A percentile compares a stretch with the other conserved stretches of the same genome.
Evolutionary conservation across 805 yeast genomes (phyloP).

Genomic region (Ogataea ganodermae): DNA sequence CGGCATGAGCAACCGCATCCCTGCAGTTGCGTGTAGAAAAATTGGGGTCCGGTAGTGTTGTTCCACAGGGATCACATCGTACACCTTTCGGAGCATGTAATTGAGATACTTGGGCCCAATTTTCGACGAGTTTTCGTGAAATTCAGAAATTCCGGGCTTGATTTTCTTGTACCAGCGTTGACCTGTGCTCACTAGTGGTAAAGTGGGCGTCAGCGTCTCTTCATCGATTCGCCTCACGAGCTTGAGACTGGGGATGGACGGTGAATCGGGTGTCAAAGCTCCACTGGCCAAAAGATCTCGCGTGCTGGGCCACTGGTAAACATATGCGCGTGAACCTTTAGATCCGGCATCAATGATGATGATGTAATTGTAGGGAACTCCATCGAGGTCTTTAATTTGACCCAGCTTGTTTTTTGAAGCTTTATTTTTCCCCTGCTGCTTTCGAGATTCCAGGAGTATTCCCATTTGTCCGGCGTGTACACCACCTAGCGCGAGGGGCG

Average conservation of each 20-base stretch:
- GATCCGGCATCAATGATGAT: constrained; percentile 68
- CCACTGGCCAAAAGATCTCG: constrained; percentile 25
- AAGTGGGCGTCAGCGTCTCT: background rate
- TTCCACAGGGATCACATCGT: constrained; percentile 55
- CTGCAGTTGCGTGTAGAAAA: constrained; percentile 70
- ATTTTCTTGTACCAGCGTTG: constrained; percentile 53
- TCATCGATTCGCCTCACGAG: constrained; percentile 13
- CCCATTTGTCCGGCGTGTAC: constrained; percentile 1
- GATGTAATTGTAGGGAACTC: constrained; percentile 59
- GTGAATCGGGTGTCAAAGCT: background rate
- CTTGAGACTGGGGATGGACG: background rate
- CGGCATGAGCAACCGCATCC: constrained; percentile 60
- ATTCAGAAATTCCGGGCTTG: constrained; percentile 60
- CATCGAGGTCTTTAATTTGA: constrained; percentile 38
- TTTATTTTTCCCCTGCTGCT: constrained; percentile 12
- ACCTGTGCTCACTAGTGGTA: constrained; percentile 31
- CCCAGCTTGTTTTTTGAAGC: constrained; percentile 20
- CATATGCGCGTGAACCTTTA: constrained; percentile 61
- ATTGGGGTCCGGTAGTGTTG: constrained; percentile 67
- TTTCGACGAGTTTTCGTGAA: constrained; percentile 47
- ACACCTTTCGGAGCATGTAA: constrained; percentile 48
- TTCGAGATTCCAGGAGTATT: constrained; percentile 1
- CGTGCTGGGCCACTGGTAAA: constrained; percentile 57
- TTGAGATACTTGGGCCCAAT: constrained; percentile 55
- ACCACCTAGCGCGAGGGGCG: no score